A percentile compares a stretch with the other conserved stretches of the same genome.
Conservation (phyloP, 148 eudicot genomes). For the Hydrangea macrophylla region DNA sequence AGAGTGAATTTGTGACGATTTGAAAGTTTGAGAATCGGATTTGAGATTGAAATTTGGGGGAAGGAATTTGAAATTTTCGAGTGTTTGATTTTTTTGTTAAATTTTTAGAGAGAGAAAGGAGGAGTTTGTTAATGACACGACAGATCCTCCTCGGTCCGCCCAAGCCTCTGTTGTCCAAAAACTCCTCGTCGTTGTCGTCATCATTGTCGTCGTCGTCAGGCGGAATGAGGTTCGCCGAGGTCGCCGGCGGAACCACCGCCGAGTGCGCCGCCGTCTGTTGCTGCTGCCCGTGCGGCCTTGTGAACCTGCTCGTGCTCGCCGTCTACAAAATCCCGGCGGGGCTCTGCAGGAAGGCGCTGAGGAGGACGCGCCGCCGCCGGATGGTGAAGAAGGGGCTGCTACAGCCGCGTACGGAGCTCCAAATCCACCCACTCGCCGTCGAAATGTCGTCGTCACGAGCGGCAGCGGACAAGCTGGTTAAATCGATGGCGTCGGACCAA, state of each 20-base stretch:
- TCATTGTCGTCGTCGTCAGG: too few species aligned
- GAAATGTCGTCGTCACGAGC: constrained; percentile 5
- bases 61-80: background rate
- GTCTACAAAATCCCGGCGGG: constrained; percentile 67
- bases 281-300: constrained; percentile 59
- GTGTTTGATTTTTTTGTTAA: too few species aligned
- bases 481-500: background rate
- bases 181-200: background rate
- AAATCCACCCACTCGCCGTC: constrained; percentile 2
- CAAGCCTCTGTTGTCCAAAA: background rate
- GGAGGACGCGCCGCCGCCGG: constrained; percentile 26
- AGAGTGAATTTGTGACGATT: too few species aligned
- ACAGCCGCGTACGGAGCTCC: constrained; percentile 11
- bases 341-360: constrained; percentile 40
- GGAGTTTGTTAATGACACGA: background rate
- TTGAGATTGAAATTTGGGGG: background rate
- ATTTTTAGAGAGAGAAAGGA: background rate
- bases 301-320: constrained; percentile 41
- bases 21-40: too few species aligned
- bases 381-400: constrained; percentile 31
- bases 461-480: constrained; percentile 4
- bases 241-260: constrained; percentile 73
- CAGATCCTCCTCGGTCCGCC: background rate
- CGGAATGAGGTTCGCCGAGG: constrained; percentile 35
- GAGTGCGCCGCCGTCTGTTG: constrained; percentile 78